phyloP scores from a whole-genome alignment of 2,329 filamentous ascomycete genomes.

The Ascochyta viciae-villosae region DNA sequence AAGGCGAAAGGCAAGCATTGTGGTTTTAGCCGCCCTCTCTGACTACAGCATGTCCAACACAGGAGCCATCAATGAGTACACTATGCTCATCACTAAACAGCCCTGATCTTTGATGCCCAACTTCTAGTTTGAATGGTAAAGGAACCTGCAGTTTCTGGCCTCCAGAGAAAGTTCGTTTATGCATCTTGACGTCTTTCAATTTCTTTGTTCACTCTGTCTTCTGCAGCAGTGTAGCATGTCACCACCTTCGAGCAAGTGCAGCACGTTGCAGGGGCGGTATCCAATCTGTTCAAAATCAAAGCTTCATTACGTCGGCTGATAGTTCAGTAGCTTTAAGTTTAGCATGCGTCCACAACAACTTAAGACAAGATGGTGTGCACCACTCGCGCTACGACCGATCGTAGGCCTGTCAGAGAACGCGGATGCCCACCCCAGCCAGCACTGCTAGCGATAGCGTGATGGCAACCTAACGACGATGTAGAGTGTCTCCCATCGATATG shows the following conservation, averaged over 20 bases:
- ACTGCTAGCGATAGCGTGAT: background rate
- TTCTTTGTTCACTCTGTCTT: background rate
- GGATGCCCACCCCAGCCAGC: background rate
- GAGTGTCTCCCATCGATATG: background rate
- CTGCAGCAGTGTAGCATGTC: background rate
- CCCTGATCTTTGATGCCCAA: background rate
- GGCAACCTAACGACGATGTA: background rate
- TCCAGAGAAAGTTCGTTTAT: background rate
- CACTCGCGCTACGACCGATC: background rate
- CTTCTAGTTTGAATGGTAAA: background rate
- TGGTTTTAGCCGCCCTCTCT: background rate
- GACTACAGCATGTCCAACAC: too few relatives aligned
- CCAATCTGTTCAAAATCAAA: background rate
- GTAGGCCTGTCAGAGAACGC: background rate
- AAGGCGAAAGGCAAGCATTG: background rate
- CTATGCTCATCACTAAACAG: background rate
- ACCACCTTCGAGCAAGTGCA: background rate
- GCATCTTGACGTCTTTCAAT: background rate
- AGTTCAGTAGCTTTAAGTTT: constrained; percentile 1
- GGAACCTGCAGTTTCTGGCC: too few relatives aligned
- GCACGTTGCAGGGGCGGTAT: background rate
- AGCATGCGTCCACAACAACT: constrained; percentile 1
- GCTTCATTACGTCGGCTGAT: background rate
- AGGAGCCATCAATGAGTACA: too few relatives aligned
- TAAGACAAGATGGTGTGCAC: background rate